phyloP scores from a whole-genome alignment of 2,329 filamentous ascomycete species.

The Aspergillus puulaauensis region DNA sequence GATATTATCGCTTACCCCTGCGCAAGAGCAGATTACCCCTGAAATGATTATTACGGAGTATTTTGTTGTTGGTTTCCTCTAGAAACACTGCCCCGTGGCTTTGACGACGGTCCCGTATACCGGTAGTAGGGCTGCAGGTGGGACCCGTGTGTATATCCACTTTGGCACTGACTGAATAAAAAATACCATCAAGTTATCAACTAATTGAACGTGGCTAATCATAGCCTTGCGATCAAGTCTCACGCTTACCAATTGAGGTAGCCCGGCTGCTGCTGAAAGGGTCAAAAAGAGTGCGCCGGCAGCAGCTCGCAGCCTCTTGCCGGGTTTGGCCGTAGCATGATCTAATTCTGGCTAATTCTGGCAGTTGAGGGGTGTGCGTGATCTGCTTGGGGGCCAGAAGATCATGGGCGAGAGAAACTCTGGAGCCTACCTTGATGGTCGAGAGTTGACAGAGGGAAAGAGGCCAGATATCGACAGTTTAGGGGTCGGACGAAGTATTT shows the following conservation, averaged over 20 bases:
- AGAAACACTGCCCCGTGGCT: no score
- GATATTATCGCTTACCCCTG: no score
- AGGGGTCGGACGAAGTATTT: not conserved
- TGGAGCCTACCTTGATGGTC: not conserved
- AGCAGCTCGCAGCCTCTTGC: no score
- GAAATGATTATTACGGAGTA: no score
- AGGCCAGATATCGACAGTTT: not conserved
- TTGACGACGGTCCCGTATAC: no score
- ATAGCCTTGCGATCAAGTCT: constrained; percentile 49
- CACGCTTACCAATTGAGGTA: constrained; percentile 55
- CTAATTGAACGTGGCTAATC: constrained; percentile 44
- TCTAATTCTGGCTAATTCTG: not conserved
- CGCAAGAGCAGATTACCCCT: no score
- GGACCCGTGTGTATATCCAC: no score
- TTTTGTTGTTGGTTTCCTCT: no score
- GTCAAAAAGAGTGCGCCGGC: not conserved
- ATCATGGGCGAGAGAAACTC: not conserved
- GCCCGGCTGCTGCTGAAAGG: constrained; percentile 34
- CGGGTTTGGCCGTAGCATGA: not conserved
- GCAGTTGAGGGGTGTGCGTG: not conserved
- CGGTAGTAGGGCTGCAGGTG: no score
- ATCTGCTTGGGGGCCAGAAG: not conserved
- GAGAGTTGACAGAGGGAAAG: not conserved
- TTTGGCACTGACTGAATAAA: no score
- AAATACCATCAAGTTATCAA: not conserved